Evolutionary conservation across 2,329 filamentous ascomycete genomes (phyloP), one percentile per base, ranked within the genome.

Genomic region (Fusarium pseudograminearum): DNA sequence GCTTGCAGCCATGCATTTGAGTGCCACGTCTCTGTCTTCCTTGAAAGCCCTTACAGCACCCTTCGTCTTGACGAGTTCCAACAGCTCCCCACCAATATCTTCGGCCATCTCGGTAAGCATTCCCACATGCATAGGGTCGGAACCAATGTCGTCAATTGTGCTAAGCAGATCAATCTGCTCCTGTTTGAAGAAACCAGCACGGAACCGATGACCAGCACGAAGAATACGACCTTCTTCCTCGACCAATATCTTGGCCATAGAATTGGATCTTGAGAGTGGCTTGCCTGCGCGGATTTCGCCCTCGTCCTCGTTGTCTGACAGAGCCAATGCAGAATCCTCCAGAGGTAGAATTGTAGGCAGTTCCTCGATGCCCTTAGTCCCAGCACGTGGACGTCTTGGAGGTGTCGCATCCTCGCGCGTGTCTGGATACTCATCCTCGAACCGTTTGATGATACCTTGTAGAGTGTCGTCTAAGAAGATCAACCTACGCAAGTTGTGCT

Each of bases 341-440:
- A 73, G 64, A 6, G 76, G 70, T 6, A 72, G n/a, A 66, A 71
- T 22, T 14, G 69, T 67, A 1, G 71, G 73, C 9, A 74, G 44
- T 41, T 75, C 74, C 22, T 71, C 73, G 20, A 46, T 47, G 40
- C 68, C 51, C 50, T 70, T 70, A 28, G 45, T 55, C 30, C 47
- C 61, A 48, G 50, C 64, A 33, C 51, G 73, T 18, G 48, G 59
- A 20, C 58, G 65, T 22, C 46, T 63, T 42, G 58, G 64, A 11
- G 52, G 62, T 10, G 36, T 50, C 12, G 71, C 46, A 72, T 74
- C 83, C 74, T 74, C 83, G 36, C 93, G 89, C 1, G 93, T 97
- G 76, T 98, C 95, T 0, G 96, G 96, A 74, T 94, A 98, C 79
- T 98, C 95, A 77, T 97, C 92, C 78, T 98, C 96, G 77, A 98